Evolutionary conservation across 257 asterid species (phyloP), one percentile per base, ranked within the genome.

Genomic region (Lycium barbarum): DNA sequence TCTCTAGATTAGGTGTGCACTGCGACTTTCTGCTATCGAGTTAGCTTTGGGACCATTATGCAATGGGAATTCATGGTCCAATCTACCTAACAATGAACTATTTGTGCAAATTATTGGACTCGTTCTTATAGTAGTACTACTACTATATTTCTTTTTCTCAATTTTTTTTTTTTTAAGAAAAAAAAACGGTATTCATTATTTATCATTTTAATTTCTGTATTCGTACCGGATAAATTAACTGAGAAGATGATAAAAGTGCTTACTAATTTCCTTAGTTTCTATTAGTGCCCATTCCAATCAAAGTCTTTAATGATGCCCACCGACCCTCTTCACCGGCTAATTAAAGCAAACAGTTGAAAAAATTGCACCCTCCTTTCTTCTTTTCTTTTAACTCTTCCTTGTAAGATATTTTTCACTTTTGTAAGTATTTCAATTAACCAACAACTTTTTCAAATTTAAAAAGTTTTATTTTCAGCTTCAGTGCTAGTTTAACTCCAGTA

Each of bases 311-410:
- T 20, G 11, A 12, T 74, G 81, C 13, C n/a, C 61, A 6, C 61
- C 12, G 40, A 15, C 12, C 59, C 12, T 73, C 20, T 73, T 73
- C 81, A 47, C 61, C 43, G 81, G 81, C 81, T 49, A 47, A 70
- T 40, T 70, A 47, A 47, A 49, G 80, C 40, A 26, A 26, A 26
- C 33, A 26, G 33, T 26, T 26, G 33, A 26, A 26, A 26, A 26
- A 26, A 26, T 26, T 26, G 33, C 33, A 26, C 33, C 33, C 1
- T 26, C 33, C 33, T 26, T 26, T 26, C 33, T 26, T 26, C 33
- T 26, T 26, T 26, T 26, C 33, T 26, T 26, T 26, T 26, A 26
- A 26, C 33, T 26, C 33, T 26, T 26, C 33, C 33, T 26, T 26
- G 66, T 20, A 6, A 62, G 20, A 61, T 62, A 20, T 20, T 9